These are phyloP conservation scores for Corymbia maculata DNA, from an alignment of 345 rosid species.

Conservation along the genomic window DNA sequence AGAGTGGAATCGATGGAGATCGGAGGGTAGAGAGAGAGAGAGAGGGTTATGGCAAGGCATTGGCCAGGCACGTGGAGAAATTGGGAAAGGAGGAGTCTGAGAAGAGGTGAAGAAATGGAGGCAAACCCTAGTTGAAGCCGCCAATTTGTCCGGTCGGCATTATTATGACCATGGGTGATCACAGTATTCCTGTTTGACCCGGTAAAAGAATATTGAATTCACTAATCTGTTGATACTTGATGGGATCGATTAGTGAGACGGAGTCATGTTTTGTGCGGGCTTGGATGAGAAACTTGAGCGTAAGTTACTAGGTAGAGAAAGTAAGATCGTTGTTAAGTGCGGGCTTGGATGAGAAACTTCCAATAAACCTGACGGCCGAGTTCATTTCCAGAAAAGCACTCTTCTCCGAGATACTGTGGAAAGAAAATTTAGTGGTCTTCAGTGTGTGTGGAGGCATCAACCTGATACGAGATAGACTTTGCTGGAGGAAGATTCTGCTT, in stretches of 20 bases:
- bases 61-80: not conserved
- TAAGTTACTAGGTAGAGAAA: not conserved
- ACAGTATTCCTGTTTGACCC: not conserved
- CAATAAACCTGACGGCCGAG: not conserved
- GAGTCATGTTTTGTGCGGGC: not conserved
- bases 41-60: not conserved
- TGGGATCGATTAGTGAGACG: not conserved
- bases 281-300: not conserved
- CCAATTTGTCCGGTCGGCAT: not conserved
- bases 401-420: not conserved
- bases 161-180: not conserved
- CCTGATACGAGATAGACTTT: not conserved
- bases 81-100: not conserved
- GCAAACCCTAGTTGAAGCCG: not conserved
- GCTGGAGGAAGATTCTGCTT: not conserved
- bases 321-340: not conserved
- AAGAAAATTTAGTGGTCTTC: not conserved
- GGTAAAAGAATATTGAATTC: not conserved
- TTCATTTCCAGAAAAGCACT: conserved; percentile 1
- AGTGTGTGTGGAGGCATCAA: not conserved
- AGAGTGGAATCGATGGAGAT: not conserved
- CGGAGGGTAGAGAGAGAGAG: not conserved
- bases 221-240: not conserved
- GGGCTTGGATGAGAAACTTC: conserved; percentile 1
- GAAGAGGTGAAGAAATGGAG: conserved; percentile 1